Base-by-base conservation (phyloP, 495 filamentous ascomycete species). In the Aspergillus baeticus region DNA sequence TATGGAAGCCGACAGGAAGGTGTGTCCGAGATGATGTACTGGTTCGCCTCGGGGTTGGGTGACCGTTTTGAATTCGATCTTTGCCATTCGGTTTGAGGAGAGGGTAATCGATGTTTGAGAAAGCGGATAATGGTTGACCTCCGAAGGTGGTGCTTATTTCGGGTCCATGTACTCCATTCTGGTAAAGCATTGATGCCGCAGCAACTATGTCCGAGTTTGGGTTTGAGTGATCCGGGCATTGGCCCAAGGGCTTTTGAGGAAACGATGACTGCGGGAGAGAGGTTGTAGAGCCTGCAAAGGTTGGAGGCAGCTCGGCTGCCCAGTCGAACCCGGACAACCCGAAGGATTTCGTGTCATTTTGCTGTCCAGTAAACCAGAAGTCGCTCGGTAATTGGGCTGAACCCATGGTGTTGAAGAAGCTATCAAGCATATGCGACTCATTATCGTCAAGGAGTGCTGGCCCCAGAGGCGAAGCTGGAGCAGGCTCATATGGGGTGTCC, bases 341-440 rank as follows among this genome's bases (percentile, higher is more conserved):
- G 6, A 77, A 64, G 0, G 76, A 64, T 63, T 81, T 75, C 22
- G 66, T 64, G 21, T 81, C 80, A 45, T 75, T 75, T 45, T 73
- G 69, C 23, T 66, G 65, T 18, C 67, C 63, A 23, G 65, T 61
- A 46, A 77, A 63, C 70, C 76, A 81, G 45, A 78, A 77, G 15
- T 79, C 76, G 42, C 71, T 74, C 23, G 75, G 63, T 47, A 83
- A 80, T n/a, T 78, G 74, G 45, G 81, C 78, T 2, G 79, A 71
- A 51, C 79, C 79, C 64, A 86, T 73, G 17, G 77, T 81, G 46
- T 80, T 81, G 64, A 87, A 85, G 69, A 87, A 88, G 57, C 70
- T 77, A 26, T 79, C 77, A n/a, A 87, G 73, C 68, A 84, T 77
- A 55, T 77, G 82, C 35, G 76, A 80, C 63, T 88, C 84, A 52